Evolutionary conservation across 805 yeast species (phyloP).

Genomic region (Metschnikowia lunata): DNA sequence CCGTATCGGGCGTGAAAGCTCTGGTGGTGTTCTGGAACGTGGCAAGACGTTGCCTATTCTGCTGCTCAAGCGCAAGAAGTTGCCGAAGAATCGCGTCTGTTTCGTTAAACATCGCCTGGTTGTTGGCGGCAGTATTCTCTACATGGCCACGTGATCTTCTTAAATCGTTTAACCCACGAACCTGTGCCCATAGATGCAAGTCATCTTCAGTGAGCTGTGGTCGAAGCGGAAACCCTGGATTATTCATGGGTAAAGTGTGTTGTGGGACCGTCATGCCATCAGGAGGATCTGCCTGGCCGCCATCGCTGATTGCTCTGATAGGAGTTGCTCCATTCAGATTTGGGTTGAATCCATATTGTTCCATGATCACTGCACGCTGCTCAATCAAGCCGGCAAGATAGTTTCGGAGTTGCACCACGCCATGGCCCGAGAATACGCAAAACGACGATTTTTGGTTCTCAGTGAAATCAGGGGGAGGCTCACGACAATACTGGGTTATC

Average conservation of each 20-base stretch:
- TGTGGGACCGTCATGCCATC: constrained; percentile 5
- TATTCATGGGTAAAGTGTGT: constrained; percentile 6
- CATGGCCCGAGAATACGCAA: constrained; percentile 91
- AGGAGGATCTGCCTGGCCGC: not conserved
- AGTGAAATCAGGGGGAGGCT: constrained; percentile 88
- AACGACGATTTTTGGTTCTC: constrained; percentile 79
- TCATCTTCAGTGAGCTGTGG: constrained; percentile 10
- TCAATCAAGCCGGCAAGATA: constrained; percentile 45
- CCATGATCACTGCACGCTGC: constrained; percentile 16
- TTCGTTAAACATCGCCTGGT: constrained; percentile 8
- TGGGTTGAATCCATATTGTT: constrained; percentile 12
- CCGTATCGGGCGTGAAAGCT: constrained; percentile 7
- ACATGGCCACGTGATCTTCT: constrained; percentile 9
- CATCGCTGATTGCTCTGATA: not conserved
- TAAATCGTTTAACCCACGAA: constrained; percentile 28
- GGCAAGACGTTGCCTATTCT: constrained; percentile 12
- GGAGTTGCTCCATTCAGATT: constrained; percentile 4
- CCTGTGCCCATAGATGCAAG: constrained; percentile 21
- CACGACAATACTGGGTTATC: constrained; percentile 80
- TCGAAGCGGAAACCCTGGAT: constrained; percentile 8
- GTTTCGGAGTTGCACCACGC: constrained; percentile 71
- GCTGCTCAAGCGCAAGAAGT: constrained; percentile 14
- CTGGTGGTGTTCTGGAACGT: constrained; percentile 11
- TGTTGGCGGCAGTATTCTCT: not conserved
- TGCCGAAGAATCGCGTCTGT: constrained; percentile 17